These are phyloP conservation scores for Sapria himalayana DNA, from an alignment of 345 rosid species.

Conservation along the genomic window DNA sequence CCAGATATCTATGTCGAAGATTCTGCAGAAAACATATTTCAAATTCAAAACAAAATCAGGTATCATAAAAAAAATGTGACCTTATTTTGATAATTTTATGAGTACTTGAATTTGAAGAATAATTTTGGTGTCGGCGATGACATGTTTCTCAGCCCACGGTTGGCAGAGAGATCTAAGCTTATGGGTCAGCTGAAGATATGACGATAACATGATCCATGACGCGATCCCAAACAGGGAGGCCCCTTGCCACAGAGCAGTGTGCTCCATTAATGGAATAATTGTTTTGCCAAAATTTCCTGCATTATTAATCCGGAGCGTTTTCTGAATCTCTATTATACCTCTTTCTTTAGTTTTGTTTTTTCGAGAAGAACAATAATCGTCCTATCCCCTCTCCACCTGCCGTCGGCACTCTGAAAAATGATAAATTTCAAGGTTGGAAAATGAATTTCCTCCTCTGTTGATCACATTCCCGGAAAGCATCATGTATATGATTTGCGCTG, in stretches of 20 bases:
- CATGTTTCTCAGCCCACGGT: conserved; percentile 45
- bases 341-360: too few relatives aligned
- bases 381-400: too few relatives aligned
- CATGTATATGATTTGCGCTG: too few relatives aligned
- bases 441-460: too few relatives aligned
- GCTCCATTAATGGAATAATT: too few relatives aligned
- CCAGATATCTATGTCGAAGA: conserved; percentile 34
- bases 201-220: conserved; percentile 57
- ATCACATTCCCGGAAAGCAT: too few relatives aligned
- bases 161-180: conserved; percentile 54
- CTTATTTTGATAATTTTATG: neutral
- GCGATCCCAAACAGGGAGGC: conserved; percentile 35
- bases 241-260: conserved; percentile 52
- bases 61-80: conserved; percentile 7
- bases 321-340: too few relatives aligned
- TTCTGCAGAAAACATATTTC: conserved; percentile 23
- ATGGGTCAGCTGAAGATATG: conserved; percentile 31
- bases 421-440: too few relatives aligned
- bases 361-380: too few relatives aligned
- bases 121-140: conserved; percentile 29
- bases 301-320: too few relatives aligned
- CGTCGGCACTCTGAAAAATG: too few relatives aligned
- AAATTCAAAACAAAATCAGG: conserved; percentile 1
- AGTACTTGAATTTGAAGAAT: conserved; percentile 71
- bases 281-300: too few relatives aligned